These are phyloP conservation scores for Panaeolus cyanescens DNA, from an alignment of 768 basidiomycete species.

Conservation along the genomic window DNA sequence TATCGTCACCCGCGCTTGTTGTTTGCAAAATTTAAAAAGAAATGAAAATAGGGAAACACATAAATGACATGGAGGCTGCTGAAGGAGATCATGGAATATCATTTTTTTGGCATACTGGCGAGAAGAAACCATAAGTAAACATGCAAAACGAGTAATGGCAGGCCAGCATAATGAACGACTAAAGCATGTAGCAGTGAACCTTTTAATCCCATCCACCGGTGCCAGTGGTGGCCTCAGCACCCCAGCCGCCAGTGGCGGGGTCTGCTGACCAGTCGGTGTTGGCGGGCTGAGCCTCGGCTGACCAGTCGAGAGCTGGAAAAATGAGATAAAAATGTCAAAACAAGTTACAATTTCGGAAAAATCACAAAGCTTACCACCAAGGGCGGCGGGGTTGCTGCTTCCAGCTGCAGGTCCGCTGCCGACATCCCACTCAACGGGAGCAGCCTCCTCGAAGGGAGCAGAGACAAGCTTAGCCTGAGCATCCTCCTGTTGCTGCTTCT, in stretches of 20 bases:
- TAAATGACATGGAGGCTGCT: constrained; percentile 1
- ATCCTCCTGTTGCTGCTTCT: constrained; percentile 96
- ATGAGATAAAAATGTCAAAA: constrained; percentile 6
- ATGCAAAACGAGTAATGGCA: constrained; percentile 12
- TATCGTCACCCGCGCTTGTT: constrained; percentile 28
- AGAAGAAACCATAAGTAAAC: constrained; percentile 15
- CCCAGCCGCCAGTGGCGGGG: constrained; percentile 56
- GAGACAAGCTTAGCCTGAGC: constrained; percentile 81
- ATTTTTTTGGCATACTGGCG: constrained; percentile 28
- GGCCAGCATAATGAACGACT: constrained; percentile 2
- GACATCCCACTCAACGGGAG: constrained; percentile 72
- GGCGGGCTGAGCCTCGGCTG: constrained; percentile 60
- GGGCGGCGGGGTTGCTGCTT: constrained; percentile 74
- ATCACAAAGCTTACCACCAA: constrained; percentile 48
- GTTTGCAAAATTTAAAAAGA: constrained; percentile 28
- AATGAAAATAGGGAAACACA: background rate
- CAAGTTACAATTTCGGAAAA: background rate
- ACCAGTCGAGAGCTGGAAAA: constrained; percentile 79
- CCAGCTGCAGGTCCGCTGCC: constrained; percentile 67
- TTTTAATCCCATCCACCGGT: constrained; percentile 41
- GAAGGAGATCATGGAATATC: constrained; percentile 24
- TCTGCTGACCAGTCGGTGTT: constrained; percentile 89
- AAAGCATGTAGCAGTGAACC: constrained; percentile 7
- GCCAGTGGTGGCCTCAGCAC: constrained; percentile 36
- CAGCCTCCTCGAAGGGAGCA: constrained; percentile 53